These are phyloP conservation scores for Hirschfeldia incana DNA, from an alignment of 345 rosid genomes.

Conservation along the genomic window DNA sequence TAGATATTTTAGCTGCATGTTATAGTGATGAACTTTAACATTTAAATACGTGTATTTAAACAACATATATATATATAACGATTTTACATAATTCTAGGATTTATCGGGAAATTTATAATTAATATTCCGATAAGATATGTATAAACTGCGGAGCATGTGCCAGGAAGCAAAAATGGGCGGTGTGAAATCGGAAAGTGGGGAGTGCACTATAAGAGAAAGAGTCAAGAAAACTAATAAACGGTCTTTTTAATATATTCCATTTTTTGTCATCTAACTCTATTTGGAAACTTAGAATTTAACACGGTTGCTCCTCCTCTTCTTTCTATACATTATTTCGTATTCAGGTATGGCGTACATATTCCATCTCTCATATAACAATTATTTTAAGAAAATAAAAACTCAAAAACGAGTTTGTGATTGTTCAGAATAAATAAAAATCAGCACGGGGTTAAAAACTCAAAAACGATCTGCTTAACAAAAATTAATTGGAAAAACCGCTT, in stretches of 20 bases:
- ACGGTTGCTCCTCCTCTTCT: constrained; percentile 29
- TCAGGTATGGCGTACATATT: neutral
- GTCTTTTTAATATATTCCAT: neutral
- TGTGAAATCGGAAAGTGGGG: constrained; percentile 31
- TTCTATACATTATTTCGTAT: constrained; percentile 1
- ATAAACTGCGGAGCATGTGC: constrained; percentile 22
- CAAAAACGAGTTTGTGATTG: neutral
- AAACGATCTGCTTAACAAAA: too few relatives aligned
- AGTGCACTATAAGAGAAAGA: constrained; percentile 31
- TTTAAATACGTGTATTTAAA: neutral
- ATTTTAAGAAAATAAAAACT: neutral
- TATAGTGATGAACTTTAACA: neutral
- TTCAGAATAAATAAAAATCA: neutral
- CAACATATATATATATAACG: neutral
- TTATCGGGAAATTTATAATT: neutral
- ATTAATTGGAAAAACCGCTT: too few relatives aligned
- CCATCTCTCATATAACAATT: neutral
- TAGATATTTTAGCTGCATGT: neutral
- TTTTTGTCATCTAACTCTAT: constrained; percentile 27
- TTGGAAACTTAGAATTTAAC: constrained; percentile 23
- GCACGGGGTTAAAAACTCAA: too few relatives aligned
- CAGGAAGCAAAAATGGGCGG: constrained; percentile 28
- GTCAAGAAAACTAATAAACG: constrained; percentile 18
- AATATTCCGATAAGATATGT: neutral
- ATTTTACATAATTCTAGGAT: neutral